Evolutionary conservation across 2,329 filamentous ascomycete genomes (phyloP).

Genomic region (Rugonectria rugulosa): DNA sequence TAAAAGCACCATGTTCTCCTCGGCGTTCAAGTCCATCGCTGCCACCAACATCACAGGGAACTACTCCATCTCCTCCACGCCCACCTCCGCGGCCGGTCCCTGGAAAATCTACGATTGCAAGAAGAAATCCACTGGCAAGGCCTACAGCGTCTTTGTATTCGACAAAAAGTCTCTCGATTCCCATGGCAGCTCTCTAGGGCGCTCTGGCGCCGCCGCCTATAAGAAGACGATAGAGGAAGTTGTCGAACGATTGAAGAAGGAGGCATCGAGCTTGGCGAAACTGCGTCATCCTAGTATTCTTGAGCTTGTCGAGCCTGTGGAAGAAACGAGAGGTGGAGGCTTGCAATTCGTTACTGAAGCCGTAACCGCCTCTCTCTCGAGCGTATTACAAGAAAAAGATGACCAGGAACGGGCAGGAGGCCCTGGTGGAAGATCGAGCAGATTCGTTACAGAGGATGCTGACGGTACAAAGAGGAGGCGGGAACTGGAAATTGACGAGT

Average conservation of each 20-base stretch:
- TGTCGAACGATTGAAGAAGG: slow-evolving; percentile 87
- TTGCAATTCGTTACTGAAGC: slow-evolving; percentile 95
- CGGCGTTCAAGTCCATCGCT: slow-evolving; percentile 90
- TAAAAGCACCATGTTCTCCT: slow-evolving; percentile 78
- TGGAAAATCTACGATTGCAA: slow-evolving; percentile 99
- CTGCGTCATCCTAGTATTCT: slow-evolving; percentile 91
- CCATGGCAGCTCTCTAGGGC: slow-evolving; percentile 48
- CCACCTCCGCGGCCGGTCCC: slow-evolving; percentile 83
- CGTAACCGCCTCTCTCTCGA: slow-evolving; percentile 87
- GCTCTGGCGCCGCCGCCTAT: slow-evolving; percentile 65
- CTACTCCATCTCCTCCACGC: slow-evolving; percentile 80
- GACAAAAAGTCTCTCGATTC: slow-evolving; percentile 86
- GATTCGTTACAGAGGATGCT: slow-evolving; percentile 81
- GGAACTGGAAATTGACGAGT: slow-evolving; percentile 92
- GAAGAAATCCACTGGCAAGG: slow-evolving; percentile 91
- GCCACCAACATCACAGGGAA: slow-evolving; percentile 90
- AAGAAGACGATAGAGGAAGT: slow-evolving; percentile 90
- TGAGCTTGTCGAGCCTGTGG: slow-evolving; percentile 92
- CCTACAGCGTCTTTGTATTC: slow-evolving; percentile 92
- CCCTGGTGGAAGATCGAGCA: slow-evolving; percentile 73
- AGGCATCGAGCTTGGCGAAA: slow-evolving; percentile 86
- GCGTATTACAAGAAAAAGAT: slow-evolving; percentile 86
- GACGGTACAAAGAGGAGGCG: slow-evolving; percentile 76
- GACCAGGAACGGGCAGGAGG: slow-evolving; percentile 78
- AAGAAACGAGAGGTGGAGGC: slow-evolving; percentile 89